Conservation (phyloP, 495 filamentous ascomycete genomes). For the Annulohypoxylon bovei region DNA sequence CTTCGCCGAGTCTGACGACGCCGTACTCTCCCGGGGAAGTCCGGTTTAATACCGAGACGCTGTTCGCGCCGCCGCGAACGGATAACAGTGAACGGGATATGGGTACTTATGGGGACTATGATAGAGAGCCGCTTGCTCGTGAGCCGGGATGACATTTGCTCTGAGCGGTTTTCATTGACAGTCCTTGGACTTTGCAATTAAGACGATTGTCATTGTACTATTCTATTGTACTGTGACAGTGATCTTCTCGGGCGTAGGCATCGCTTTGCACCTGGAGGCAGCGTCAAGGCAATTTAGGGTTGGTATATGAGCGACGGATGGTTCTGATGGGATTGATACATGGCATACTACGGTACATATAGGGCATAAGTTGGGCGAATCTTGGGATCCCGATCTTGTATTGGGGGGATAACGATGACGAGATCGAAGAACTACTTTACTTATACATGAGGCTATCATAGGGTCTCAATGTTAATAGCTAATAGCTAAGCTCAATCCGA, state of each 20-base stretch:
- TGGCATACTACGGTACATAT: not conserved
- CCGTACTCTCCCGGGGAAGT: slow-evolving; percentile 6
- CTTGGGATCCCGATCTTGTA: no score
- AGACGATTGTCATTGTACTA: no score
- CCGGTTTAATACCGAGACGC: slow-evolving; percentile 8
- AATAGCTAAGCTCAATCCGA: not conserved
- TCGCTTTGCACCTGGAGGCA: not conserved
- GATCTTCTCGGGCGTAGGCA: not conserved
- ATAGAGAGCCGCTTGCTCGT: not conserved
- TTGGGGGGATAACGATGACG: not conserved
- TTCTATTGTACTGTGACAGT: not conserved
- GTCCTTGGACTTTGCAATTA: not conserved
- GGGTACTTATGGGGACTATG: not conserved
- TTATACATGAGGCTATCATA: no score
- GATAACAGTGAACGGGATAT: not conserved
- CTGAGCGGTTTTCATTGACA: not conserved
- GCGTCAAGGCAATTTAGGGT: not conserved
- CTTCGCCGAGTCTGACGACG: slow-evolving; percentile 16
- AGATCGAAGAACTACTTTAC: not conserved
- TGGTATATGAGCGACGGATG: not conserved
- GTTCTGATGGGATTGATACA: not conserved
- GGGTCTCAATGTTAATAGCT: no score
- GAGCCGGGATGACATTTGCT: slow-evolving; percentile 4
- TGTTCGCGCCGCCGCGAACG: not conserved
- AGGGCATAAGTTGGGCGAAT: not conserved